A percentile compares a stretch with the other conserved stretches of the same genome.
Conservation (phyloP, 1,284 basidiomycete genomes). For the Wallemia hederae region DNA sequence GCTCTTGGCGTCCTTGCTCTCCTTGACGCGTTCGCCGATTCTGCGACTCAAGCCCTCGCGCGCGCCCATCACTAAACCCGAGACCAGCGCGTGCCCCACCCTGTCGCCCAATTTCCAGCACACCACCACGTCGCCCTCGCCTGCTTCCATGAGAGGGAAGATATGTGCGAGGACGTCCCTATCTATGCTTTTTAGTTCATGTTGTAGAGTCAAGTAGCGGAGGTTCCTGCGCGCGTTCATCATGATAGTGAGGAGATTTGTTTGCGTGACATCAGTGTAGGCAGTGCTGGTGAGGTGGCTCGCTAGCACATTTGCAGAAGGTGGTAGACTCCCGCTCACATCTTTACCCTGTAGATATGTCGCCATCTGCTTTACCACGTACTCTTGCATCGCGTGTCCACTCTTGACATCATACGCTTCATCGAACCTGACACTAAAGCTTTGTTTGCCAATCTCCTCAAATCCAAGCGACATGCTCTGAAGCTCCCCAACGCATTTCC, state of each 20-base stretch:
- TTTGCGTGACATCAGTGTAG: background rate
- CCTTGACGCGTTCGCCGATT: background rate
- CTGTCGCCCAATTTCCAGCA: background rate
- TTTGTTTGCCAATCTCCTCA: background rate
- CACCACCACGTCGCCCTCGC: background rate
- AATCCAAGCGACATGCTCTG: background rate
- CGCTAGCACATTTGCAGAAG: background rate
- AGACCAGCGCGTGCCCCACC: background rate
- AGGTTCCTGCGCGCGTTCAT: background rate
- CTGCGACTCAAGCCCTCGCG: background rate
- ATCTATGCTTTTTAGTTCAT: background rate
- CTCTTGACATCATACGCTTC: background rate
- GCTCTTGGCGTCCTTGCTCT: background rate
- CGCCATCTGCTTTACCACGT: background rate
- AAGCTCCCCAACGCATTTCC: background rate
- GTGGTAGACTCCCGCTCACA: background rate
- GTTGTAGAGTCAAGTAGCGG: background rate
- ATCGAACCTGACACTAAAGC: background rate
- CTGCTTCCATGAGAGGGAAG: background rate
- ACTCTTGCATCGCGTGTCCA: background rate
- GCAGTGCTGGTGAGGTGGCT: background rate
- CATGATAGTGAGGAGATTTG: background rate
- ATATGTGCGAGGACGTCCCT: background rate
- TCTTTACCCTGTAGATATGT: background rate
- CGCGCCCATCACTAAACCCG: background rate